Base-by-base conservation (phyloP, 2,329 filamentous ascomycete genomes). In the Monosporascus sp. region DNA sequence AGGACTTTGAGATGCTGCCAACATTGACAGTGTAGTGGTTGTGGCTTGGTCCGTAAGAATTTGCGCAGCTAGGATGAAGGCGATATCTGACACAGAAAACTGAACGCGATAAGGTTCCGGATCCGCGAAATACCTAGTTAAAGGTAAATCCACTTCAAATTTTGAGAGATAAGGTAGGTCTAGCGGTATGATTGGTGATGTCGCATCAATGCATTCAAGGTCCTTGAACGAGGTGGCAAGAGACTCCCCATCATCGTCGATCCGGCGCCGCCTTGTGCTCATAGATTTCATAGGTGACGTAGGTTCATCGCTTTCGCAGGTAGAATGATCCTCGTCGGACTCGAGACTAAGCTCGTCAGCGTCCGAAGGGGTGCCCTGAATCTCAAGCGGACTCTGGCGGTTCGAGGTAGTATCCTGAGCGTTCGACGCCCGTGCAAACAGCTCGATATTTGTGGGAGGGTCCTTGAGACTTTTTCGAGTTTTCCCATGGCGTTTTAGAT, bases 11-110 rank as follows among this genome's bases (percentile, higher is more conserved):
- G 48, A 55, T 51, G 49, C 44, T 57, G 62, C 4, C 62, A 59
- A 47, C 59, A 63, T 35, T 55, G 63, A 41, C 73, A 81, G 60
- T 15, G 64, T 72, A 1, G 83, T 79, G 9, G 76, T 81, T 2
- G 82, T 77, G 22, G 85, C 79, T 64, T 90, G 87, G 55, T 89
- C 85, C 2, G 84, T 85, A n/a, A 90, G 70, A 38, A 89, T 80
- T 61, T 90, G 87, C 0, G 85, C 86, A 25, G 87, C 76, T 49
- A 82, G 81, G 37, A 90, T 82, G 54, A 81, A 75, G 41, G 88
- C 84, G 3, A 83, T 78, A 51, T 85, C 82, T 1, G 74, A 69
- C 17, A 78, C 65, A 9, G 72, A 68, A 24, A 77, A 63, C 24
- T 78, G 74, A 9, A 76, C 60, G 35, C 69, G 66, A 1, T 76